phyloP scores from a whole-genome alignment of 1,284 basidiomycete genomes.

The Leccinum pachyderme region DNA sequence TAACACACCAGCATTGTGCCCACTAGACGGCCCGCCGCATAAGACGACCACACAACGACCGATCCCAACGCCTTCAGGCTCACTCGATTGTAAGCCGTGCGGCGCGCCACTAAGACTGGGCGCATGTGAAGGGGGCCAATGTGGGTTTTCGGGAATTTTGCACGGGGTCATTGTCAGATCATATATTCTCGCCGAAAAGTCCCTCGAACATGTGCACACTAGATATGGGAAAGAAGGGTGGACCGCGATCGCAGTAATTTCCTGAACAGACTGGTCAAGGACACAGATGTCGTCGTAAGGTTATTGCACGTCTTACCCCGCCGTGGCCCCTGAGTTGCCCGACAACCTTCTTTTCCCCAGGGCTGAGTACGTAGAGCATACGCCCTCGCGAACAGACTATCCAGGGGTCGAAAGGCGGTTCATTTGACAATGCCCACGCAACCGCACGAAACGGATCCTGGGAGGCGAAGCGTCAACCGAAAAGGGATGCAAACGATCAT shows the following conservation, averaged over 20 bases:
- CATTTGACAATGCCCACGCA: slow-evolving; percentile 56
- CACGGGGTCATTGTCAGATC: slow-evolving; percentile 46
- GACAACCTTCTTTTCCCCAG: slow-evolving; percentile 38
- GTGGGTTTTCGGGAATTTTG: slow-evolving; percentile 46
- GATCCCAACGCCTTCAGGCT: slow-evolving; percentile 55
- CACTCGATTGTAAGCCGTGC: slow-evolving; percentile 60
- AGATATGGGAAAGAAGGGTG: slow-evolving; percentile 57
- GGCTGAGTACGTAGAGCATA: slow-evolving; percentile 53
- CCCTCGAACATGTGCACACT: slow-evolving; percentile 66
- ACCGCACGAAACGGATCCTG: slow-evolving; percentile 33
- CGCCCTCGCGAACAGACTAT: slow-evolving; percentile 52
- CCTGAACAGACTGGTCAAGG: slow-evolving; percentile 37
- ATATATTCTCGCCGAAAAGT: slow-evolving; percentile 64
- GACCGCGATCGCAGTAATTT: slow-evolving; percentile 63
- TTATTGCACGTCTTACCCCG: slow-evolving; percentile 44
- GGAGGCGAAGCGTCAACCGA: slow-evolving; percentile 7
- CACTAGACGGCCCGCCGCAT: slow-evolving; percentile 66
- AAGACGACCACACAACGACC: slow-evolving; percentile 65
- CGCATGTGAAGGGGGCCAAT: slow-evolving; percentile 51
- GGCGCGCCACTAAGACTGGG: slow-evolving; percentile 64
- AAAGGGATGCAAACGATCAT: not conserved
- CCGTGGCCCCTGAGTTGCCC: slow-evolving; percentile 65
- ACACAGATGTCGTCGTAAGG: not conserved
- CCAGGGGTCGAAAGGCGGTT: slow-evolving; percentile 48
- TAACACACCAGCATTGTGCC: slow-evolving; percentile 65